Evolutionary conservation across 2,329 filamentous ascomycete genomes (phyloP), one percentile per base, ranked within the genome.

Genomic region (Trichoderma koningiopsis): DNA sequence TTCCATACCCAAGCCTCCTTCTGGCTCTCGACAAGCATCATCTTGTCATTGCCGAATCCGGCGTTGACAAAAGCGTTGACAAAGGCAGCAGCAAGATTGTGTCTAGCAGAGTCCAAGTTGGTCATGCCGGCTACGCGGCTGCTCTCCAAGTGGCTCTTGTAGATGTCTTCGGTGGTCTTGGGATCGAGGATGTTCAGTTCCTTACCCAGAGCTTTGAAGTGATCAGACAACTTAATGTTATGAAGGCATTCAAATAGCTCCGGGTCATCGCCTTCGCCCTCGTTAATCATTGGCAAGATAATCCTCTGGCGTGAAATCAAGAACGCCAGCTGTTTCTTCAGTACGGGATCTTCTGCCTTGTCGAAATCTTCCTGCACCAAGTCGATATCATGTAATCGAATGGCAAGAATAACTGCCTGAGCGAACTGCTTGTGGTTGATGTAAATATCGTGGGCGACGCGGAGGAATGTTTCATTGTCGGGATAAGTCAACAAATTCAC

Each of bases 1-100:
- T 98, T 99, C 93, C 94, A 99, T 5, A 99, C 93, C 95, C 96
- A 99, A 72, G 91, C 92, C 75, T 92, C 90, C 83, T 97, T 96
- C 72, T 94, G 91, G 70, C 92, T 91, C 24, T 96, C 91, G 53
- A 93, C 91, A 69, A 98, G 85, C 95, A 99, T 97, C 88, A 99
- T 92, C 85, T 97, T 98, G 81, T 99, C 96, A 69, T 94, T 92
- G 55, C 94, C 92, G 75, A 94, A 99, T 37, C 96, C 96, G 65
- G 96, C 94, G 75, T 99, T 99, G 72, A 96, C 94, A 76, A 99
- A 98, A 0, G 92, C 93, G 77, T 99, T 99, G 72, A 99, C 96
- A 74, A 99, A 98, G 4, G 91, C 94, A 66, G 95, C 96, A 4
- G 96, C 94, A 71, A 99, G 86, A 77, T 99, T 99, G 84, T 99